A percentile compares a stretch with the other conserved stretches of the same genome.
Evolutionary conservation across 148 eudicot species (phyloP).

Genomic region (Rhododendron henanense): DNA sequence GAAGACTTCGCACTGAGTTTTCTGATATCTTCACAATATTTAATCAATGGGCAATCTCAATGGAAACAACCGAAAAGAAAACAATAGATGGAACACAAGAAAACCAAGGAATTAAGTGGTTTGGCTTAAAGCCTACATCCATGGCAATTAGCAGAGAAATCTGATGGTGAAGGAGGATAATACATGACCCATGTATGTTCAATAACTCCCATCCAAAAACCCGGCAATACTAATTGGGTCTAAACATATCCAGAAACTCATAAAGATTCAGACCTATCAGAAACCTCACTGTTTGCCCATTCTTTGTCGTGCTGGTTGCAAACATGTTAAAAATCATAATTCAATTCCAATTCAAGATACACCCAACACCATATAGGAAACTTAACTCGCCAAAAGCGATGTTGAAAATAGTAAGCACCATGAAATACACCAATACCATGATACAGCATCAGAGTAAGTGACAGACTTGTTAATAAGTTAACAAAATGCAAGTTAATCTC

Average conservation of each 20-base stretch:
- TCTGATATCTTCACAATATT: neutral
- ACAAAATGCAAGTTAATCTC: constrained; percentile 11
- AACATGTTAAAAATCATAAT: neutral
- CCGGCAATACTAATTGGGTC: neutral
- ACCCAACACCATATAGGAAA: neutral
- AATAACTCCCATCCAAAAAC: neutral
- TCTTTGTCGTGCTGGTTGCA: neutral
- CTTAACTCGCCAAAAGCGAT: neutral
- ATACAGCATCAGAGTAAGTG: neutral
- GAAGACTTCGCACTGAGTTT: neutral
- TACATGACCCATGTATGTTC: neutral
- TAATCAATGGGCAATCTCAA: too few relatives aligned
- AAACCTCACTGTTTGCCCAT: neutral
- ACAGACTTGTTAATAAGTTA: neutral
- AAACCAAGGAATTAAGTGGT: neutral
- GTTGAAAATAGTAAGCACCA: too few relatives aligned
- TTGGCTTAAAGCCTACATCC: neutral
- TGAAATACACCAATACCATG: neutral
- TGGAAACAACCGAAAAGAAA: neutral
- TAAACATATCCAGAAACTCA: neutral
- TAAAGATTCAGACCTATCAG: neutral
- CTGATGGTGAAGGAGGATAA: neutral
- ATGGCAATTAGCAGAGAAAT: neutral
- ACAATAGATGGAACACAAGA: neutral
- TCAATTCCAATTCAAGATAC: neutral